Conservation (phyloP, 129 eudicot species). For the Ambrosia trifida region DNA sequence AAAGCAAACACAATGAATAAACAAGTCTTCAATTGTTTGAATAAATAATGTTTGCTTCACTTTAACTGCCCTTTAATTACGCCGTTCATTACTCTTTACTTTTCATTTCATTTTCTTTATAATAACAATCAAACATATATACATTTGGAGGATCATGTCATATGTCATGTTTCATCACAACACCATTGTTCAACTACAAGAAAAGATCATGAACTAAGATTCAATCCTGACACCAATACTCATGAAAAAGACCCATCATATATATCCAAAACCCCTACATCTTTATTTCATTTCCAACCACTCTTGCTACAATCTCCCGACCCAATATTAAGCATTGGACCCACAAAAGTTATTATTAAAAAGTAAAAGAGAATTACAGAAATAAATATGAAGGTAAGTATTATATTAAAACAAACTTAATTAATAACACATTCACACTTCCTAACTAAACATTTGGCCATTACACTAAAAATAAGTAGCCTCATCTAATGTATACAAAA, state of each 20-base stretch:
- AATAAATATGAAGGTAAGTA: constrained; percentile 1
- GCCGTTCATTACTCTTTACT: constrained; percentile 33
- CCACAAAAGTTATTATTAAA: background rate
- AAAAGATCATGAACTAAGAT: constrained; percentile 22
- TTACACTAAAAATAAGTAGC: constrained; percentile 46
- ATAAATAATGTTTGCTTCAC: background rate
- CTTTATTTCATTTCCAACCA: constrained; percentile 25
- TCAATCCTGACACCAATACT: constrained; percentile 25
- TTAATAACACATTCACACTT: constrained; percentile 37
- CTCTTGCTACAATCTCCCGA: constrained; percentile 6
- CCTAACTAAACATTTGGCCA: constrained; percentile 43
- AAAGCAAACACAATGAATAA: constrained; percentile 8
- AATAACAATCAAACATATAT: background rate
- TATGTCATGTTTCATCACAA: background rate
- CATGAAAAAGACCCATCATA: constrained; percentile 27
- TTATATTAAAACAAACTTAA: constrained; percentile 31
- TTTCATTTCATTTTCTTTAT: constrained; percentile 5
- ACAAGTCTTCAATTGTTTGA: background rate
- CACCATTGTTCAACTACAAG: constrained; percentile 8
- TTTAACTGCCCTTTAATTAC: constrained; percentile 26
- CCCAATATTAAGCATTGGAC: background rate
- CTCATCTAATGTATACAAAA: constrained; percentile 33
- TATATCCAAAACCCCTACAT: constrained; percentile 19
- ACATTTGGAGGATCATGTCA: background rate
- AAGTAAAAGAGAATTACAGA: background rate